Conservation (phyloP, 345 rosid genomes). For the Pseudoturritis turrita region DNA sequence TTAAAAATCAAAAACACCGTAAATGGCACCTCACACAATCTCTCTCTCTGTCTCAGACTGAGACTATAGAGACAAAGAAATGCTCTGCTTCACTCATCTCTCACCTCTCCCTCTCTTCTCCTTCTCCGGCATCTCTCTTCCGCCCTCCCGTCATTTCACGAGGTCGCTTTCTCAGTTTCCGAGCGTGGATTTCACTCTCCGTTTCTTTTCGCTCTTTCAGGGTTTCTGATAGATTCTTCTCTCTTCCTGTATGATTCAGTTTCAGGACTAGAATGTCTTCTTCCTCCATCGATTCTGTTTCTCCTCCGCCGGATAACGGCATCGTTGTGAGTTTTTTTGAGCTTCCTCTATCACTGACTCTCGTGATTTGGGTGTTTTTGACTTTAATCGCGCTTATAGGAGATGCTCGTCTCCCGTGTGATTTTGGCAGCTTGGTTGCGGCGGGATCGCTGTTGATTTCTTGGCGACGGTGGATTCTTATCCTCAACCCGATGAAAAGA, state of each 20-base stretch:
- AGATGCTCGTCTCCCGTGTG: conserved; percentile 3
- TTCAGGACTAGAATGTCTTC: conserved; percentile 55
- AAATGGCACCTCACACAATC: neutral
- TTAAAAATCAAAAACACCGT: neutral
- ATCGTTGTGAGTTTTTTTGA: conserved; percentile 28
- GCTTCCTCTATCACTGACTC: neutral
- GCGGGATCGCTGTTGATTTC: conserved; percentile 54
- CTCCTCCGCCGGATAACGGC: conserved; percentile 20
- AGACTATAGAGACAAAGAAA: neutral
- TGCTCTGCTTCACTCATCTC: conserved; percentile 12
- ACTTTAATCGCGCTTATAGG: neutral
- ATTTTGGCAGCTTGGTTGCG: conserved; percentile 64
- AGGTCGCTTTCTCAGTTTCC: neutral
- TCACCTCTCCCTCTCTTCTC: conserved; percentile 11
- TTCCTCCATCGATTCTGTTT: conserved; percentile 7
- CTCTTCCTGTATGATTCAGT: neutral
- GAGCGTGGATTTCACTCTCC: neutral
- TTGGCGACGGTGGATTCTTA: conserved; percentile 69
- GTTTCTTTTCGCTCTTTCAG: neutral
- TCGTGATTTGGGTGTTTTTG: neutral
- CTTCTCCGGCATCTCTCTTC: conserved; percentile 1
- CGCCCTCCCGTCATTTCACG: neutral
- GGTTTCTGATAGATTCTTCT: neutral
- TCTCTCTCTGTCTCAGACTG: no score
- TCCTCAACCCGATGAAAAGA: conserved; percentile 88